Evolutionary conservation across 1,284 basidiomycete genomes (phyloP).

Genomic region (Meripilus lineatus): DNA sequence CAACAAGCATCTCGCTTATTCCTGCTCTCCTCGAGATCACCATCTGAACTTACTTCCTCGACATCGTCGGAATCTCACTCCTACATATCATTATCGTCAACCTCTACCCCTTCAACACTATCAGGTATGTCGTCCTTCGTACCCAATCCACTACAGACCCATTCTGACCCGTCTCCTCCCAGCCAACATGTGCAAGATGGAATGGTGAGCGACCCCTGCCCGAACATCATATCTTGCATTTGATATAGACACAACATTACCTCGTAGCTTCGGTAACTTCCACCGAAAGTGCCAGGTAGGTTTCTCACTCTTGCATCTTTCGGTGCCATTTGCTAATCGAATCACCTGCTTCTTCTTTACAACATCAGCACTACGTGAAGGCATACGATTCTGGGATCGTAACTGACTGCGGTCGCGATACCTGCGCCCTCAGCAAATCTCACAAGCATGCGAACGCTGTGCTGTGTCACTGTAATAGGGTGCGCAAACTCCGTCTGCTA

Average conservation of each 20-base stretch:
- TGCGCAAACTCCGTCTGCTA: slow-evolving; percentile 8
- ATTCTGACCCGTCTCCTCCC: background rate
- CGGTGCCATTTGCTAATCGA: background rate
- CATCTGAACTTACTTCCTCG: background rate
- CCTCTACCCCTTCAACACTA: background rate
- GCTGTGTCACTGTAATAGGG: slow-evolving; percentile 24
- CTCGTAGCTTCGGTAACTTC: slow-evolving; percentile 26
- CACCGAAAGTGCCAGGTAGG: slow-evolving; percentile 28
- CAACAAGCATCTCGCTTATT: no score
- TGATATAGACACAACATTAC: background rate
- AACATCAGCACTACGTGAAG: slow-evolving; percentile 27
- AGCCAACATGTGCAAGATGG: slow-evolving; percentile 21
- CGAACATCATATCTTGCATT: slow-evolving; percentile 6
- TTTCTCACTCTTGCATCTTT: background rate
- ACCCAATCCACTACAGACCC: background rate
- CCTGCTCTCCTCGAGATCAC: no score
- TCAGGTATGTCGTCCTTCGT: background rate
- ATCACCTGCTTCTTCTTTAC: slow-evolving; percentile 2
- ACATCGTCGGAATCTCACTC: background rate
- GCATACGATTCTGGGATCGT: slow-evolving; percentile 28
- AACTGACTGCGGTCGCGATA: slow-evolving; percentile 26
- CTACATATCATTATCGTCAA: background rate
- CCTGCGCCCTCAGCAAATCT: slow-evolving; percentile 23
- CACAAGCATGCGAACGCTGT: slow-evolving; percentile 25
- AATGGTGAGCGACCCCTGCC: slow-evolving; percentile 20